Conservation (phyloP, 768 basidiomycete genomes). For the Tricholoma flavovirens region DNA sequence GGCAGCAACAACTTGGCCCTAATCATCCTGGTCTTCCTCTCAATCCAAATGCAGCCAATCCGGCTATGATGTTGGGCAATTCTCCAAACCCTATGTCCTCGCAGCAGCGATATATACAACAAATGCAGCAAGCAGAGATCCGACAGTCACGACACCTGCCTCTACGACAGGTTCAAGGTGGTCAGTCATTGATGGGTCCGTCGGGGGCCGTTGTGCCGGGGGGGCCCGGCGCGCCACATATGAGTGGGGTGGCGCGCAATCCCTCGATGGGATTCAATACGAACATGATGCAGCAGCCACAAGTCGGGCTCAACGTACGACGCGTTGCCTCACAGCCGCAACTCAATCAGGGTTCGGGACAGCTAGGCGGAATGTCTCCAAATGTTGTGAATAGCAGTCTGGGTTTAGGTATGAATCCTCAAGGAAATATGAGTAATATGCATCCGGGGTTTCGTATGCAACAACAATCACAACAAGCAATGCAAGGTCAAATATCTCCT, state of each 20-base stretch:
- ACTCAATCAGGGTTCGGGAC: conserved; percentile 31
- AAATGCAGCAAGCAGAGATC: conserved; percentile 26
- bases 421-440: conserved; percentile 32
- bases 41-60: conserved; percentile 24
- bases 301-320: conserved; percentile 34
- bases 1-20: conserved; percentile 24
- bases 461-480: conserved; percentile 25
- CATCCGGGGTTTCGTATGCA: conserved; percentile 32
- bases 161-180: conserved; percentile 31
- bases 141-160: conserved; percentile 30
- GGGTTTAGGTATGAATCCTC: conserved; percentile 42
- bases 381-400: conserved; percentile 27
- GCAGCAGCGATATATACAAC: conserved; percentile 25
- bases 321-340: conserved; percentile 58
- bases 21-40: conserved; percentile 28
- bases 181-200: conserved; percentile 13
- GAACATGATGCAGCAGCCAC: conserved; percentile 34
- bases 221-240: conserved; percentile 24
- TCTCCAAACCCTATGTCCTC: conserved; percentile 18
- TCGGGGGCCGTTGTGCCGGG: conserved; percentile 6
- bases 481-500: conserved; percentile 27
- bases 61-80: conserved; percentile 35
- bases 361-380: conserved; percentile 28
- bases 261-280: conserved; percentile 38
- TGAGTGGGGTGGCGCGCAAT: conserved; percentile 27